Conservation (phyloP, 306 rosid species). For the Quercus wislizeni region DNA sequence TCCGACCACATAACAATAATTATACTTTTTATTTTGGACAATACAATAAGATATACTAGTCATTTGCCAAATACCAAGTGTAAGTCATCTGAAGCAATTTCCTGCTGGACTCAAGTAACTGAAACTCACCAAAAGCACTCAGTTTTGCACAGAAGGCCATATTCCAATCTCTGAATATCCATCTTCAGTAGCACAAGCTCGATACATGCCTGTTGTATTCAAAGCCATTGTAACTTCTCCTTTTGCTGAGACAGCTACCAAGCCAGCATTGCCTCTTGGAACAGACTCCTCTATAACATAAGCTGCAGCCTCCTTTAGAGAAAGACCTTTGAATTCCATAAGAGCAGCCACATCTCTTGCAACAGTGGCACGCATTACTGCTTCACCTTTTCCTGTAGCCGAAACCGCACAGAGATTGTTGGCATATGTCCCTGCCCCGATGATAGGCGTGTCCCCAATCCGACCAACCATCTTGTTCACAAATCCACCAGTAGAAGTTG, state of each 20-base stretch:
- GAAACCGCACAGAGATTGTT: slow-evolving; percentile 82
- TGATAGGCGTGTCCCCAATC: slow-evolving; percentile 82
- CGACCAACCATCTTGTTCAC: slow-evolving; percentile 93
- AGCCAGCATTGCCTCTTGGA: slow-evolving; percentile 43
- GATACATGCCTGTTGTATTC: slow-evolving; percentile 81
- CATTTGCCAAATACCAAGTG: too few species aligned
- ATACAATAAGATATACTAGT: too few species aligned
- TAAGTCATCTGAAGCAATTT: background rate
- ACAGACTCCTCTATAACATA: slow-evolving; percentile 51
- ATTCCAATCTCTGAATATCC: slow-evolving; percentile 74
- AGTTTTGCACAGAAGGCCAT: slow-evolving; percentile 48
- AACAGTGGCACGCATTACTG: slow-evolving; percentile 65
- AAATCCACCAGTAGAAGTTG: slow-evolving; percentile 87
- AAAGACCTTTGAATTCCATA: slow-evolving; percentile 76
- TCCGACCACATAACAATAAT: too few species aligned
- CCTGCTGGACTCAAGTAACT: background rate
- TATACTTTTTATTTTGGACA: too few species aligned
- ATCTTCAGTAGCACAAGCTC: slow-evolving; percentile 84
- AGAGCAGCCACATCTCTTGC: slow-evolving; percentile 93
- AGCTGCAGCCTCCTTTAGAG: slow-evolving; percentile 72
- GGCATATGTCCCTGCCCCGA: slow-evolving; percentile 90
- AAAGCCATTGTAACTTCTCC: slow-evolving; percentile 75
- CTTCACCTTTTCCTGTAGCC: slow-evolving; percentile 83
- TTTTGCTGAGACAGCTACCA: slow-evolving; percentile 70
- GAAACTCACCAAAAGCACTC: slow-evolving; percentile 6